Evolutionary conservation across 1,284 basidiomycete species (phyloP).

Genomic region (Gomphus sp.): DNA sequence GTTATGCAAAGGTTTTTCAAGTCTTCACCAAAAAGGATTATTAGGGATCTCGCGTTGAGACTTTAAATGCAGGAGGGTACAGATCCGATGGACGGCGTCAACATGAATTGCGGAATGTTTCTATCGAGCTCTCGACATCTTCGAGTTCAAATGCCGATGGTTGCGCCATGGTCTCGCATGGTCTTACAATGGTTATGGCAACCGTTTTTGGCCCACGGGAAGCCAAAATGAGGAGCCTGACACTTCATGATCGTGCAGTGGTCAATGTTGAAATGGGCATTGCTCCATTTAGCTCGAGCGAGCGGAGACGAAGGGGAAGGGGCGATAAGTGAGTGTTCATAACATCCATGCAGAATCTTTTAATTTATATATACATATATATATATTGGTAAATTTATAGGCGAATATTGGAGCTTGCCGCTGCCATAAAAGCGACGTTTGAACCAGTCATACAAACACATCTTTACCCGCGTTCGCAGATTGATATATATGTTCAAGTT

Average conservation of each 20-base stretch:
- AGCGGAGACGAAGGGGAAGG: constrained; percentile 64
- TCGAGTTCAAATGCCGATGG: constrained; percentile 61
- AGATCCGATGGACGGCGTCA: constrained; percentile 89
- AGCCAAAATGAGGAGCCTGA: constrained; percentile 66
- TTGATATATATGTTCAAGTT: constrained; percentile 90
- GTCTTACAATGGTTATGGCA: constrained; percentile 81
- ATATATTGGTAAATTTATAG: constrained; percentile 30
- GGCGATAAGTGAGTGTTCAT: constrained; percentile 77
- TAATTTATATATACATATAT: constrained; percentile 11
- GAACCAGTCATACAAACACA: constrained; percentile 89
- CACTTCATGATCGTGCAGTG: constrained; percentile 73
- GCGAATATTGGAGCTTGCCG: constrained; percentile 80
- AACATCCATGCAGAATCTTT: neutral
- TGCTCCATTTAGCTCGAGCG: constrained; percentile 78
- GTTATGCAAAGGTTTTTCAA: neutral
- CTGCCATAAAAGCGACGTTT: constrained; percentile 87
- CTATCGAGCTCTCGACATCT: constrained; percentile 68
- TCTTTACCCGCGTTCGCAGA: constrained; percentile 89
- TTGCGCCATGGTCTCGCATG: constrained; percentile 77
- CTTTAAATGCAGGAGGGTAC: constrained; percentile 81
- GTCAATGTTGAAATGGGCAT: constrained; percentile 82
- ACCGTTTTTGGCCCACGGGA: constrained; percentile 91
- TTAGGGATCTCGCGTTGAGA: constrained; percentile 74
- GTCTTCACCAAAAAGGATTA: neutral
- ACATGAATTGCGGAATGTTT: constrained; percentile 80